A percentile compares a stretch with the other conserved stretches of the same genome.
phyloP scores from a whole-genome alignment of 306 rosid genomes.

The Cucurbita argyrosperma region DNA sequence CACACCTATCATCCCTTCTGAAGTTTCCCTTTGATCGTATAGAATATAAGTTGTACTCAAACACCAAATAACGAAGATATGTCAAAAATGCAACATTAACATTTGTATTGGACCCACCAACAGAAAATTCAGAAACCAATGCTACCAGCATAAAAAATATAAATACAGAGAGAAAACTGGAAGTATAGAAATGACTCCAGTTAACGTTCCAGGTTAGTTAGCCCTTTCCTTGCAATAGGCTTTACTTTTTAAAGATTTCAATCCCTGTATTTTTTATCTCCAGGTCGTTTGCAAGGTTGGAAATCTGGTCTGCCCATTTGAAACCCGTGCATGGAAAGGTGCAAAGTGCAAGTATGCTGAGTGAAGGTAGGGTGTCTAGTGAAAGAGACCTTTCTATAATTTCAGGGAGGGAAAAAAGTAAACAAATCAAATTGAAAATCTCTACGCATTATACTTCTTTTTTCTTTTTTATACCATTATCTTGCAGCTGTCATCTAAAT shows the following conservation, averaged over 20 bases:
- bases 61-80: not conserved
- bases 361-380: not conserved
- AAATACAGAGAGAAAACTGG: not conserved
- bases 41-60: not conserved
- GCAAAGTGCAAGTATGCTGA: not conserved
- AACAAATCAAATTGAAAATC: not conserved
- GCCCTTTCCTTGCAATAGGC: no score
- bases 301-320: not conserved
- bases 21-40: not conserved
- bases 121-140: not conserved
- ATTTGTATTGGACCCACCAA: not conserved
- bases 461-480: not conserved
- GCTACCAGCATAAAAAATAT: not conserved
- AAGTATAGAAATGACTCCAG: not conserved
- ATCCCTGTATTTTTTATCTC: not conserved
- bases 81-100: not conserved
- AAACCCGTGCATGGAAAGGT: not conserved
- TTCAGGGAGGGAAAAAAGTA: not conserved
- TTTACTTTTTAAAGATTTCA: not conserved
- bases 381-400: not conserved
- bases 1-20: not conserved
- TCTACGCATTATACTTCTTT: not conserved
- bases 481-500: not conserved
- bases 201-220: not conserved
- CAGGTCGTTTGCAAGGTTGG: not conserved